Evolutionary conservation across 305 asterid genomes (phyloP).

Genomic region (Fraxinus paxiana): DNA sequence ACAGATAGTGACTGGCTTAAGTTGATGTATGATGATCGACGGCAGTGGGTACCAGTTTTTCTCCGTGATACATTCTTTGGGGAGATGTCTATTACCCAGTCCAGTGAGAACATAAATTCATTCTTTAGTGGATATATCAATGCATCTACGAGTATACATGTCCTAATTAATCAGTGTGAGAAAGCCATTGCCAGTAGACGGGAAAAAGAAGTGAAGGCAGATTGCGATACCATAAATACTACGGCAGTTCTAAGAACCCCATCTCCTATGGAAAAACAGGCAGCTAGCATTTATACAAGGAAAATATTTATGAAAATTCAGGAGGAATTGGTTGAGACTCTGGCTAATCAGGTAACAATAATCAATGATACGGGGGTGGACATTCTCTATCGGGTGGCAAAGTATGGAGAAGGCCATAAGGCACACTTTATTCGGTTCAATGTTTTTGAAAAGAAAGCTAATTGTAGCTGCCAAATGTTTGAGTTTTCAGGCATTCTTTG

Average conservation of each 20-base stretch:
- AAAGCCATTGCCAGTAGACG: constrained; percentile 60
- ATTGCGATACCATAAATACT: constrained; percentile 53
- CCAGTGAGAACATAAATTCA: constrained; percentile 51
- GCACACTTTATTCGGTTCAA: constrained; percentile 52
- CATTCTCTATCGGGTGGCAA: constrained; percentile 48
- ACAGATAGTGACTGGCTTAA: constrained; percentile 55
- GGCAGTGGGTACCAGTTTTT: constrained; percentile 61
- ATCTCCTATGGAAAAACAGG: constrained; percentile 75
- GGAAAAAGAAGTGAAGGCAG: constrained; percentile 69
- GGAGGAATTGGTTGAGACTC: constrained; percentile 59
- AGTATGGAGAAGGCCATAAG: constrained; percentile 59
- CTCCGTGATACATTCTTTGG: constrained; percentile 60
- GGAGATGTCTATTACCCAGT: constrained; percentile 52
- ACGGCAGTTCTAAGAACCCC: constrained; percentile 55
- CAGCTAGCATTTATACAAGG: constrained; percentile 50
- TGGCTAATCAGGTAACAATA: constrained; percentile 50
- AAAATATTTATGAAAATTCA: constrained; percentile 54
- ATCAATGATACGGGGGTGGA: constrained; percentile 49
- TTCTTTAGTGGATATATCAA: constrained; percentile 64
- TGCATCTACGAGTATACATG: constrained; percentile 51
- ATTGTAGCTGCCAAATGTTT: constrained; percentile 63
- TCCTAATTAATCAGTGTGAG: constrained; percentile 51
- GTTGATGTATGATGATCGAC: constrained; percentile 42
- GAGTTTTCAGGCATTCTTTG: constrained; percentile 64
- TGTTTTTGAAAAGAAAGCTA: constrained; percentile 56